Evolutionary conservation across 495 filamentous ascomycete genomes (phyloP).

Genomic region (Parathielavia hyrcaniae): DNA sequence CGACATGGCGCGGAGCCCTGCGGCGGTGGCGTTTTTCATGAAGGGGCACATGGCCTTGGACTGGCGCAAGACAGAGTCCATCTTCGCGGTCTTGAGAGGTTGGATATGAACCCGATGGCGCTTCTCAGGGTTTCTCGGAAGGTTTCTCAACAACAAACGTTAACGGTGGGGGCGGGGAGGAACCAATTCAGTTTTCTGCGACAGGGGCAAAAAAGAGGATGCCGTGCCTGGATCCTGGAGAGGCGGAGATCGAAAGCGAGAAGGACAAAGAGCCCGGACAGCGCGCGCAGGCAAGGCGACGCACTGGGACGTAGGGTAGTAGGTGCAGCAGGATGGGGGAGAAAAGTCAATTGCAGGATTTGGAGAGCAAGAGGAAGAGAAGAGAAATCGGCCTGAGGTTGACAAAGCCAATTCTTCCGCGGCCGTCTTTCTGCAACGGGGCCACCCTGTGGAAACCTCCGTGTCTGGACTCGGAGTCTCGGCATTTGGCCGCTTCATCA

Average conservation of each 20-base stretch:
- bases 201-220: not conserved
- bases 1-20: constrained; percentile 81
- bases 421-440: not conserved
- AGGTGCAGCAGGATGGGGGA: constrained; percentile 3
- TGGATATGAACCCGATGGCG: not conserved
- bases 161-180: constrained; percentile 7
- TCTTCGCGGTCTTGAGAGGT: constrained; percentile 33
- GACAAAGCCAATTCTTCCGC: constrained; percentile 4
- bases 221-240: not conserved
- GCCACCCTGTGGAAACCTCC: constrained; percentile 16
- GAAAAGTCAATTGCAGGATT: constrained; percentile 8
- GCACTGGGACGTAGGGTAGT: not conserved
- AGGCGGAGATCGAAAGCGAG: not conserved
- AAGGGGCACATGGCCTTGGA: constrained; percentile 95
- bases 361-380: not conserved
- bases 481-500: constrained; percentile 21
- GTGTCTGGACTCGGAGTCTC: constrained; percentile 19
- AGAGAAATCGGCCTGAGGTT: constrained; percentile 8
- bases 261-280: not conserved
- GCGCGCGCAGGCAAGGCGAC: not conserved
- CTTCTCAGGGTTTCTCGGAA: not conserved
- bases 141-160: constrained; percentile 4
- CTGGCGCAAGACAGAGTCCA: constrained; percentile 92
- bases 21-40: constrained; percentile 85
- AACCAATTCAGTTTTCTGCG: not conserved